phyloP scores from a whole-genome alignment of 1,139 yeast species.

The Saccharomyces hybrid region DNA sequence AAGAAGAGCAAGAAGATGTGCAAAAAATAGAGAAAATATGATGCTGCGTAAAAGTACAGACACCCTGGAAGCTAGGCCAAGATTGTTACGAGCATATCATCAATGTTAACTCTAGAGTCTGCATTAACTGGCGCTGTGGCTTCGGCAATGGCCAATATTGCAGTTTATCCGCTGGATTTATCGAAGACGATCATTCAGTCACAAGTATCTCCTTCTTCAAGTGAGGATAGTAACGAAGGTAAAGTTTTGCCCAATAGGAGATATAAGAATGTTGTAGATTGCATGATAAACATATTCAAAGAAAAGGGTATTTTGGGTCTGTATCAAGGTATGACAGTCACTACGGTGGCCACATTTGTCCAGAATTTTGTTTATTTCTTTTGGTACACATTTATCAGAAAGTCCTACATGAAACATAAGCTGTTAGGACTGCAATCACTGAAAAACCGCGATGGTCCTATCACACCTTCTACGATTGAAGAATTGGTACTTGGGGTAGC shows the following conservation, averaged over 20 bases:
- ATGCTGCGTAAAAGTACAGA: neutral
- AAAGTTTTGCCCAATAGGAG: slow-evolving; percentile 25
- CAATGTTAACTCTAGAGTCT: slow-evolving; percentile 52
- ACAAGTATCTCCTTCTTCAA: slow-evolving; percentile 35
- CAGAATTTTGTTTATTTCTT: slow-evolving; percentile 80
- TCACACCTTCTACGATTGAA: slow-evolving; percentile 44
- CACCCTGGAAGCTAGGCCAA: neutral
- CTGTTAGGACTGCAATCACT: slow-evolving; percentile 22
- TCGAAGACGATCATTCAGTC: slow-evolving; percentile 70
- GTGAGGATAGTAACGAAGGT: slow-evolving; percentile 6
- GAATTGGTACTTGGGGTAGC: slow-evolving; percentile 75
- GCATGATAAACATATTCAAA: slow-evolving; percentile 48
- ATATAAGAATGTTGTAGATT: slow-evolving; percentile 59
- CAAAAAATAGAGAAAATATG: neutral
- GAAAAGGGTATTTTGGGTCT: slow-evolving; percentile 66
- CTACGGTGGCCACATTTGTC: slow-evolving; percentile 66
- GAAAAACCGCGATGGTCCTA: neutral
- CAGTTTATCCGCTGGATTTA: slow-evolving; percentile 68
- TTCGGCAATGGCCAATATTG: slow-evolving; percentile 72
- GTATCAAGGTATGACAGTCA: slow-evolving; percentile 67
- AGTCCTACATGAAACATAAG: slow-evolving; percentile 44
- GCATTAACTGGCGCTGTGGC: slow-evolving; percentile 85
- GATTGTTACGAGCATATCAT: neutral
- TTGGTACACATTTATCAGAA: slow-evolving; percentile 75
- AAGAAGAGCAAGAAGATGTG: neutral